Base-by-base conservation (phyloP, 352 stramenopile species). In the Phytophthora chlamydospora region DNA sequence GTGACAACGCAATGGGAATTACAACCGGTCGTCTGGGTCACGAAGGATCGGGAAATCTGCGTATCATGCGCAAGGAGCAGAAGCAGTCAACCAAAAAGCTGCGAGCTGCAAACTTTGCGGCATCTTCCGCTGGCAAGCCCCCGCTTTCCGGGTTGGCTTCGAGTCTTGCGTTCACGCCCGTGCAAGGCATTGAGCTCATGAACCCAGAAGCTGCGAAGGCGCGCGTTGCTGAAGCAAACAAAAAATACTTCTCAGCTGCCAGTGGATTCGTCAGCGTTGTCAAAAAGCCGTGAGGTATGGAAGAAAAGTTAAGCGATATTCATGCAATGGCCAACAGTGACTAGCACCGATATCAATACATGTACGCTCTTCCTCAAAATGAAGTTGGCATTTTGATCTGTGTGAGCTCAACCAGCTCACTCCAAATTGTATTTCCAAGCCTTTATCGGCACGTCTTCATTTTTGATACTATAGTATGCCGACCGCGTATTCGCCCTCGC, bases 1-100 rank as follows among this genome's bases (percentile, higher is more conserved):
- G 96, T 11, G 97, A 99, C 71, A 98, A 98, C 56, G 96, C 95
- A 17, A 99, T 99, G 97, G 97, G 97, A n/a, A 83, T 98, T 38
- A 97, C 95, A 4, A 68, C 89, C 29, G 97, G 97, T 13, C 88
- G 97, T 7, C 76, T 99, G 12, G 91, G 89, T 9, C 81, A 89
- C 21, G 90, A 96, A 78, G 93, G 89, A 38, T 94, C 85, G 19
- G 93, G 93, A 11, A 89, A 85, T 35, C 75, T 98, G 52, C 87
- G 95, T 32, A 80, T 96, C 34, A 62, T 83, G 48, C 80, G 85
- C 45, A 98, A 98, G 65, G 90, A 98, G 47, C 86, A 96, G 58
- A 93, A 92, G 60, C 87, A 96, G 46, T 87, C 74, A 14, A 97
- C 92, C 58, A 96, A 97, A 66, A 98, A 98, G 73, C 86, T 98